These are phyloP conservation scores for Malania oleifera DNA, from an alignment of 164 flowering plant species.

Conservation along the genomic window DNA sequence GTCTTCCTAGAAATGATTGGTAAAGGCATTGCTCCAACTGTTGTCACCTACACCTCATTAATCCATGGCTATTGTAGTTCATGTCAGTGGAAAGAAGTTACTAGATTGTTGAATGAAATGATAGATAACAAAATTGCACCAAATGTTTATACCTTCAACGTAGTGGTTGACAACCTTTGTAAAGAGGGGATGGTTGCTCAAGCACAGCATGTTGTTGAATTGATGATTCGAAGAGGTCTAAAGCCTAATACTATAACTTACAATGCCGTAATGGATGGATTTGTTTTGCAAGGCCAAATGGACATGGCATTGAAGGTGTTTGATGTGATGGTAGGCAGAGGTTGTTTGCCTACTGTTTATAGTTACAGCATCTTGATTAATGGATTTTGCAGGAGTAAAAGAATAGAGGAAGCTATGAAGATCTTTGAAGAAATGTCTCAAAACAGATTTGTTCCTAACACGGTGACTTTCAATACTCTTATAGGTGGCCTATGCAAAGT, in stretches of 20 bases:
- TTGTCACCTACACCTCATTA: neutral
- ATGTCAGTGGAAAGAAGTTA: too few species aligned
- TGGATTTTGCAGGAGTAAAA: neutral
- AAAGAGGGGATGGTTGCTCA: constrained; percentile 1
- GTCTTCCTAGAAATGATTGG: neutral
- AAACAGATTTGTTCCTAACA: neutral
- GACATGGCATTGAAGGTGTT: neutral
- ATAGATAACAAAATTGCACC: neutral
- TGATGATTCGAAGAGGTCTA: too few species aligned
- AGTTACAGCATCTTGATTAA: too few species aligned
- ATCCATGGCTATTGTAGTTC: neutral
- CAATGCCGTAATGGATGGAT: neutral
- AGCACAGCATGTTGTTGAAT: too few species aligned
- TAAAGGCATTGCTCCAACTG: neutral
- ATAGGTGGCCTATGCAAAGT: neutral
- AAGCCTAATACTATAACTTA: too few species aligned
- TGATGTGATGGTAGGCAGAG: neutral
- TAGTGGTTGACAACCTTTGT: neutral
- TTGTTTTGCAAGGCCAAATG: neutral
- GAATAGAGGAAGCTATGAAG: neutral
- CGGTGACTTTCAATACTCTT: neutral
- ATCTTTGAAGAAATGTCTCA: neutral
- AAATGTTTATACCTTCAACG: neutral
- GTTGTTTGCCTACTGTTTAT: neutral
- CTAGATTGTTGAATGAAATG: neutral